Conservation (phyloP, 192 early-diverging fungal genomes). For the Coemansia sp. region DNA sequence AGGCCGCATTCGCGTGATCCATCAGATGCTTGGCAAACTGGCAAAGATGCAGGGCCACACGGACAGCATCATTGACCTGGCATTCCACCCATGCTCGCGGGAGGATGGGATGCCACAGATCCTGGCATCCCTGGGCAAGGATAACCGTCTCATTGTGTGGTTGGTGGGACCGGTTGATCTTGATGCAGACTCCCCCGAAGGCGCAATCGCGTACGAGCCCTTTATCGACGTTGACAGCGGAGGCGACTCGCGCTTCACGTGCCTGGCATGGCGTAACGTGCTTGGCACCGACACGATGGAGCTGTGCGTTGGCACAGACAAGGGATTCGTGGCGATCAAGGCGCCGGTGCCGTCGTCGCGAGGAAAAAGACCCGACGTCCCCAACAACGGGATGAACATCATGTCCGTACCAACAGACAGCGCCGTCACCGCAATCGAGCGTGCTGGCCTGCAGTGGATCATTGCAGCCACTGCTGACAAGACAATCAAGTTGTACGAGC, state of each 20-base stretch:
- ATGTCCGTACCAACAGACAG: slow-evolving; percentile 45
- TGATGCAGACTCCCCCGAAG: slow-evolving; percentile 22
- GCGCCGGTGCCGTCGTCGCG: slow-evolving; percentile 35
- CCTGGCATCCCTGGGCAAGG: slow-evolving; percentile 49
- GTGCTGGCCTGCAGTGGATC: slow-evolving; percentile 42
- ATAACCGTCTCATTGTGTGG: slow-evolving; percentile 53
- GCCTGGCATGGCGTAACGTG: slow-evolving; percentile 40
- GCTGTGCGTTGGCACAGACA: slow-evolving; percentile 47
- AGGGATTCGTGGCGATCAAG: slow-evolving; percentile 46
- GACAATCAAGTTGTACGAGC: slow-evolving; percentile 35
- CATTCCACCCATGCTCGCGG: slow-evolving; percentile 50
- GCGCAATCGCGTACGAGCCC: slow-evolving; percentile 47
- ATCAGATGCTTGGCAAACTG: slow-evolving; percentile 48
- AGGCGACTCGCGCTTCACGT: slow-evolving; percentile 42
- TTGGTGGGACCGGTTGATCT: slow-evolving; percentile 38
- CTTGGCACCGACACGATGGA: slow-evolving; percentile 35
- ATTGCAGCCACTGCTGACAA: slow-evolving; percentile 36
- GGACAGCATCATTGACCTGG: slow-evolving; percentile 49
- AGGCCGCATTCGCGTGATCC: slow-evolving; percentile 48
- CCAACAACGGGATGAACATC: slow-evolving; percentile 39
- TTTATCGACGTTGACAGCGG: slow-evolving; percentile 50
- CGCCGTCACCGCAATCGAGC: slow-evolving; percentile 46
- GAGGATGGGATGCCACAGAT: slow-evolving; percentile 42
- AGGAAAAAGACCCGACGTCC: slow-evolving; percentile 25
- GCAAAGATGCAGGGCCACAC: slow-evolving; percentile 54